A percentile compares a stretch with the other conserved stretches of the same genome.
These are phyloP conservation scores for Arthrocladium fulminans DNA, from an alignment of 2,329 filamentous ascomycete genomes.

Conservation along the genomic window DNA sequence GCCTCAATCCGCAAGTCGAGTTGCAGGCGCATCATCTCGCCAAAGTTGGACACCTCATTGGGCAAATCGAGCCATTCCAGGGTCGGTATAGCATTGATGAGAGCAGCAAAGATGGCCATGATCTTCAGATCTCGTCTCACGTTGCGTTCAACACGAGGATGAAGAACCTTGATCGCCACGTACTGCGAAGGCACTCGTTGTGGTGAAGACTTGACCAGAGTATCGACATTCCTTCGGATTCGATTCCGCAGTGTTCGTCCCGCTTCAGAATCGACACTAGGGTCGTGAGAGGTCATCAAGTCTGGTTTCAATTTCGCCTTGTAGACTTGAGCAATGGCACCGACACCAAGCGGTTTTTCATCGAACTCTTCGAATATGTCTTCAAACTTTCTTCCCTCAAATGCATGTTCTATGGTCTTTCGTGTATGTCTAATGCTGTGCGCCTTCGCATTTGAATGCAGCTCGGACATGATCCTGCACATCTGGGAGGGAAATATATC, in stretches of 20 bases:
- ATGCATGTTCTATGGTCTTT: conserved; percentile 69
- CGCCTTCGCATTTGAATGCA: conserved; percentile 89
- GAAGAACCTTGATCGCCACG: conserved; percentile 91
- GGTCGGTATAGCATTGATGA: conserved; percentile 79
- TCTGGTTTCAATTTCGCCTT: conserved; percentile 82
- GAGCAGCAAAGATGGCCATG: conserved; percentile 80
- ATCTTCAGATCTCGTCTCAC: conserved; percentile 88
- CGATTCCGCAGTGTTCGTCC: conserved; percentile 53
- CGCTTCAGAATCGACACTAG: conserved; percentile 44
- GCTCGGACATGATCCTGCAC: conserved; percentile 85
- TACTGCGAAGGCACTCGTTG: conserved; percentile 80
- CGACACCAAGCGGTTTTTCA: conserved; percentile 79
- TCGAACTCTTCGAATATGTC: conserved; percentile 97
- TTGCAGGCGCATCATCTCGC: conserved; percentile 98
- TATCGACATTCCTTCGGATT: conserved; percentile 73
- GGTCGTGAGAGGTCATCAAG: conserved; percentile 55
- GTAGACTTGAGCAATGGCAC: conserved; percentile 96
- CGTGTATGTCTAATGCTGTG: conserved; percentile 77
- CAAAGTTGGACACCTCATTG: conserved; percentile 87
- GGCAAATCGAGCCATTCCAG: conserved; percentile 96
- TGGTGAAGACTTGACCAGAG: conserved; percentile 76
- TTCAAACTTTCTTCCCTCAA: conserved; percentile 68
- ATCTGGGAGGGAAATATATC: conserved; percentile 93
- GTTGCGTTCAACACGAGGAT: conserved; percentile 80
- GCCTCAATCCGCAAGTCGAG: conserved; percentile 91